Conservation (phyloP, 495 filamentous ascomycete genomes). For the Aspergillus taichungensis region DNA sequence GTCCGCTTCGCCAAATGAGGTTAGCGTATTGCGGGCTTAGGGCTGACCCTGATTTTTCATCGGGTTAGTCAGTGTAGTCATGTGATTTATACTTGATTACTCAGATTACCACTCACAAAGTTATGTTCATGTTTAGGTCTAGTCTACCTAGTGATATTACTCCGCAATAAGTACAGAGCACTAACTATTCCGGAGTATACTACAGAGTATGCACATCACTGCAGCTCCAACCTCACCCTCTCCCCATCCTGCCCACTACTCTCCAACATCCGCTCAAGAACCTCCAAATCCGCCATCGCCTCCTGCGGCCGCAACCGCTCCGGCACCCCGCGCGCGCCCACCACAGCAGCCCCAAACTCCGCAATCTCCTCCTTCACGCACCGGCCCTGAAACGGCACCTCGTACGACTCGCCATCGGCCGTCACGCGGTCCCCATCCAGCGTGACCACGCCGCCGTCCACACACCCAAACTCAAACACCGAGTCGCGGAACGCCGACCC, state of each 20-base stretch:
- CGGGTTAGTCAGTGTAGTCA: too few species aligned
- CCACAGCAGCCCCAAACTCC: slow-evolving; percentile 54
- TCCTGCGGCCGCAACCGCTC: slow-evolving; percentile 52
- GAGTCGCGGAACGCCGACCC: slow-evolving; percentile 53
- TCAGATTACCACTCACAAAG: too few species aligned
- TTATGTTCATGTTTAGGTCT: too few species aligned
- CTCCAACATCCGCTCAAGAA: slow-evolving; percentile 56
- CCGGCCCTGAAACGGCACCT: slow-evolving; percentile 45
- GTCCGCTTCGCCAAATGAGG: not conserved
- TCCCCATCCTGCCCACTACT: slow-evolving; percentile 52
- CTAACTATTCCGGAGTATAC: too few species aligned
- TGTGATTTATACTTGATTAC: too few species aligned
- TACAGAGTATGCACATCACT: too few species aligned
- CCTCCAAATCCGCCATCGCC: slow-evolving; percentile 60
- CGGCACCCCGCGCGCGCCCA: slow-evolving; percentile 33
- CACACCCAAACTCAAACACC: slow-evolving; percentile 44
- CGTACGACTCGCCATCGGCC: slow-evolving; percentile 42
- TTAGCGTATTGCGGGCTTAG: slow-evolving; percentile 11
- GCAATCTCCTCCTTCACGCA: slow-evolving; percentile 60
- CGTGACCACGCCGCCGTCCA: slow-evolving; percentile 43
- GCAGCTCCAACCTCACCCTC: slow-evolving; percentile 22
- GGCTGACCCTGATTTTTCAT: not conserved
- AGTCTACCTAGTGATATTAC: too few species aligned
- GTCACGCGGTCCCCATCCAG: slow-evolving; percentile 46
- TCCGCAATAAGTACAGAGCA: too few species aligned